Percentiles rank a stretch among this genome's conserved stretches.
phyloP scores from a whole-genome alignment of 2,329 filamentous ascomycete species.

The Penicillium freii region DNA sequence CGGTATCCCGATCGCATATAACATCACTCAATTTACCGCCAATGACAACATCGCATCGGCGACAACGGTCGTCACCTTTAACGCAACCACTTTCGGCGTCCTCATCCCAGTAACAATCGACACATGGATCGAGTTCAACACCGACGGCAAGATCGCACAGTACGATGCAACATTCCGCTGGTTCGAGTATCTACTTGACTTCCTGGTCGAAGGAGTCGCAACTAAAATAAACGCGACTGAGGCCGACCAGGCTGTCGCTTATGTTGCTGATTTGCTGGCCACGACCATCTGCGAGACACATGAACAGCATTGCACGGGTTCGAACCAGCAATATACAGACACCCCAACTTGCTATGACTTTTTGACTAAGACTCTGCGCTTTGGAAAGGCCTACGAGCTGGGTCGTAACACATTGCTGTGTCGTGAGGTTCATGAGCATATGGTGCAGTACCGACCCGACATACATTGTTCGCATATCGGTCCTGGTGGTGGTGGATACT shows the following conservation, averaged over 20 bases:
- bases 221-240: constrained; percentile 20
- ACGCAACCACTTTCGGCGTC: constrained; percentile 24
- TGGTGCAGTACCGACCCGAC: constrained; percentile 27
- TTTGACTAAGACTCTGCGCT: constrained; percentile 21
- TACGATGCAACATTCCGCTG: constrained; percentile 29
- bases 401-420: constrained; percentile 29
- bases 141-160: constrained; percentile 23
- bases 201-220: constrained; percentile 13
- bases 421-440: constrained; percentile 31
- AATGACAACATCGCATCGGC: constrained; percentile 24
- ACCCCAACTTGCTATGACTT: constrained; percentile 19
- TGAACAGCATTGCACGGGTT: constrained; percentile 19
- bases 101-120: constrained; percentile 27
- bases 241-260: constrained; percentile 11
- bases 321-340: constrained; percentile 23
- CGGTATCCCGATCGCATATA: constrained; percentile 25
- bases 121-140: constrained; percentile 27
- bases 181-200: constrained; percentile 26
- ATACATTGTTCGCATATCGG: constrained; percentile 32
- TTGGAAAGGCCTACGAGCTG: constrained; percentile 27
- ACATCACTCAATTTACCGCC: constrained; percentile 27
- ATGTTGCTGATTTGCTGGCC: constrained; percentile 20
- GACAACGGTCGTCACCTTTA: constrained; percentile 27
- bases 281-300: constrained; percentile 23
- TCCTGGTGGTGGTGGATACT: constrained; percentile 27